phyloP scores from a whole-genome alignment of 805 yeast genomes.

The Maudiozyma barnettii region DNA sequence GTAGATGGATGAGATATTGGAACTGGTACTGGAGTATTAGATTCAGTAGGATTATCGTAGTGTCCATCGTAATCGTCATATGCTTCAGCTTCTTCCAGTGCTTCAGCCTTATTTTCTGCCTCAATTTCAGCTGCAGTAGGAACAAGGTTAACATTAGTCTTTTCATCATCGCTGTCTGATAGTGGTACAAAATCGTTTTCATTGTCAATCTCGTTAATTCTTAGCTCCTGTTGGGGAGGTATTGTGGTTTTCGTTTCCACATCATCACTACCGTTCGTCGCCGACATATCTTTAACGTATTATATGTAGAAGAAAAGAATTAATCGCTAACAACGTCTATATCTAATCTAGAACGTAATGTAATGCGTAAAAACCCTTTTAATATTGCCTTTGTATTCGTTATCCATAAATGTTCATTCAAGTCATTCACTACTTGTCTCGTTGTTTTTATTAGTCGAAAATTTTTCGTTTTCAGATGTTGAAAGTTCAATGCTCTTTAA shows the following conservation, averaged over 20 bases:
- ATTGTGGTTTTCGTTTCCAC: not conserved
- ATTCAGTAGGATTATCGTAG: constrained; percentile 17
- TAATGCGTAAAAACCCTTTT: too few species aligned
- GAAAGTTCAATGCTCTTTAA: too few species aligned
- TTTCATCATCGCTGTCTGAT: constrained; percentile 1
- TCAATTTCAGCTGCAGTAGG: not conserved
- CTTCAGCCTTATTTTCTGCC: constrained; percentile 4
- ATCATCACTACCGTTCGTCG: not conserved
- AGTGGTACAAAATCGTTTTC: constrained; percentile 4
- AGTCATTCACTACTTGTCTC: too few species aligned
- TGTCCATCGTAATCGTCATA: constrained; percentile 25
- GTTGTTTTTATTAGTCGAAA: too few species aligned
- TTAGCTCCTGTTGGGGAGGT: not conserved
- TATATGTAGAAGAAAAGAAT: too few species aligned
- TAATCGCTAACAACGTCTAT: too few species aligned
- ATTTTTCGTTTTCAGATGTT: too few species aligned
- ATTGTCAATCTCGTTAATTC: constrained; percentile 3
- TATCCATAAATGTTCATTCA: too few species aligned
- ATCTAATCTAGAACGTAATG: too few species aligned
- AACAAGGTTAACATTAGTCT: not conserved
- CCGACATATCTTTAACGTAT: not conserved
- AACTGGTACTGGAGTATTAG: constrained; percentile 1
- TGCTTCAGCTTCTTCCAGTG: constrained; percentile 9
- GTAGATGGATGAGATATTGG: not conserved
- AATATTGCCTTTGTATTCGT: too few species aligned